Base-by-base conservation (phyloP, 148 eudicot species). In the Cornus controversa region DNA sequence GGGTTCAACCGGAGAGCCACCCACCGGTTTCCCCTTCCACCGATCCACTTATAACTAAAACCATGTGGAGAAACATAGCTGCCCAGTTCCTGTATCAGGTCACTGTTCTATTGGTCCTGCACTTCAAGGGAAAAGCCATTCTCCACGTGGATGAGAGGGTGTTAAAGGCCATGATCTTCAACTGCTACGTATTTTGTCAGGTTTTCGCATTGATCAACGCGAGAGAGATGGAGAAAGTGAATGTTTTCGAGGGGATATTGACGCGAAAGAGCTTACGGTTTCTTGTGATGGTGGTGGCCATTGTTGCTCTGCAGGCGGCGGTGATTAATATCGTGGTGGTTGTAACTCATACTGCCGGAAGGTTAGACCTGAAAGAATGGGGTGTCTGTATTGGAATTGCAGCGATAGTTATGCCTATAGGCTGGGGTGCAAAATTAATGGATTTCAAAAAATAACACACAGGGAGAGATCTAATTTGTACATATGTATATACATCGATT, bases 51-150 rank as follows among this genome's bases (percentile, higher is more conserved):
- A 24, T 73, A 31, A 73, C 14, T 45, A 73, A 57, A 42, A 18
- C 66, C 3, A 58, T 73, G 67, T 60, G 67, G 66, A 37, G 1
- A 22, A 22, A 58, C 76, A 73, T 73, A 73, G 76, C 29, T 10
- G n/a, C 20, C 60, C 67, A 73, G 22, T 57, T 27, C 60, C 45
- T 73, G 0, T 73, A 73, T 31, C 76, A 73, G 26, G 76, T 73
- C 14, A 57, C 18, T 27, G 67, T 58, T 58, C 67, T 73, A 11
- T 60, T 73, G 47, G 14, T 58, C 26, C 26, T 73, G 6, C 1
- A 47, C 42, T 20, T 73, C 2, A 58, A 28, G n/a, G 67, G 76
- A 57, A 20, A 60, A 29, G 15, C 0, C 29, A 8, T 58, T 22
- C 7, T 73, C 8, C 10, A 58, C 0, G 45, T 16, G 45, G 66